A percentile compares a stretch with the other conserved stretches of the same genome.
Evolutionary conservation across 305 asterid species (phyloP).

Genomic region (Fraxinus platypoda): DNA sequence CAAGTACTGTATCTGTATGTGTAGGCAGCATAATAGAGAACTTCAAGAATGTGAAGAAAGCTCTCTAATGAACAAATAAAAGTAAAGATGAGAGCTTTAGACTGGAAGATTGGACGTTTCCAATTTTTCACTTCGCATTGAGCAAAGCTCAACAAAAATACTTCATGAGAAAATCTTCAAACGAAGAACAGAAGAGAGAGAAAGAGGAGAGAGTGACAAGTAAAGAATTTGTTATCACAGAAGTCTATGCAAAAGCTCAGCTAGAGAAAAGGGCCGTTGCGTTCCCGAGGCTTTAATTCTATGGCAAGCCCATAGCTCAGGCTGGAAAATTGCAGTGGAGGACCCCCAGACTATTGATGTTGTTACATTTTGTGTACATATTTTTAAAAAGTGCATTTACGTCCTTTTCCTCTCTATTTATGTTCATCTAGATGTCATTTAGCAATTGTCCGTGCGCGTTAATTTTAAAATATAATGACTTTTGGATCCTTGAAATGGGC

Average conservation of each 20-base stretch:
- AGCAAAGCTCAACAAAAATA: background rate
- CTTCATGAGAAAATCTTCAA: background rate
- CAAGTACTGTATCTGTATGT: background rate
- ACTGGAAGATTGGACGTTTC: background rate
- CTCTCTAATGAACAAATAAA: background rate
- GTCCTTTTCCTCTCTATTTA: background rate
- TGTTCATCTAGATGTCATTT: background rate
- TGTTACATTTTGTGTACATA: background rate
- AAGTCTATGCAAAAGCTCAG: background rate
- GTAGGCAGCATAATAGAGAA: background rate
- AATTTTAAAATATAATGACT: background rate
- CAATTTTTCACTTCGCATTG: background rate
- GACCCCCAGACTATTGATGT: background rate
- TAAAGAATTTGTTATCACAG: background rate
- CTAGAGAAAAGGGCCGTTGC: background rate
- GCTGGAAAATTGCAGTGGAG: background rate
- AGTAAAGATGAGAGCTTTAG: background rate
- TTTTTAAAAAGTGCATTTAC: background rate
- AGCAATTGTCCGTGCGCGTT: background rate
- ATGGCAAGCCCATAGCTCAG: background rate
- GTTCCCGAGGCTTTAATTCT: background rate
- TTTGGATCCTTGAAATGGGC: background rate
- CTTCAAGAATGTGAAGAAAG: background rate
- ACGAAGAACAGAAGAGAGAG: background rate
- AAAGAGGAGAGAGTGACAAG: background rate